Conservation (phyloP, 129 eudicot species). For the Pseudognaphalium luteoalbum region DNA sequence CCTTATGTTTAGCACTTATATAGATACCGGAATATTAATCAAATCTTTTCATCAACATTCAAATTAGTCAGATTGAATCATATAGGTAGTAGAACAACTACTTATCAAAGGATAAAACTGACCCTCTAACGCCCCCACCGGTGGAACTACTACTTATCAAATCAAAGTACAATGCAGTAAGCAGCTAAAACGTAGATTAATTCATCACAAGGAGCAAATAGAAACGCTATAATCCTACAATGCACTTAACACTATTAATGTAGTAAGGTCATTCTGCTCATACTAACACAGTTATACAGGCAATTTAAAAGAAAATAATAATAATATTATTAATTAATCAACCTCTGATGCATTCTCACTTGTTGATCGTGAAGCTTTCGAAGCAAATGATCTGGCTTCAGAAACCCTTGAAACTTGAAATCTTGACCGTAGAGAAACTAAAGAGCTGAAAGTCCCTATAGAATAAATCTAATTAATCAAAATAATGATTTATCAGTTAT, state of each 20-base stretch:
- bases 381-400: conserved; percentile 62
- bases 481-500: background rate
- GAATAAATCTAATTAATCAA: conserved; percentile 11
- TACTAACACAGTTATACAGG: no score
- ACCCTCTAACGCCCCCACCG: no score
- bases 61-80: background rate
- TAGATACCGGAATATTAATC: background rate
- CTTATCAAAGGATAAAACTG: no score
- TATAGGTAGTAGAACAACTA: background rate
- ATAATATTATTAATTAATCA: conserved; percentile 5
- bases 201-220: background rate
- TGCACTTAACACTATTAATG: background rate
- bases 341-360: conserved; percentile 61
- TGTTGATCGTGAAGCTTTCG: conserved; percentile 52
- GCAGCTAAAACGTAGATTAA: background rate
- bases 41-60: background rate
- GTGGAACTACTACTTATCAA: background rate
- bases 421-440: conserved; percentile 37
- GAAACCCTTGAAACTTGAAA: conserved; percentile 30
- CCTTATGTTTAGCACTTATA: background rate
- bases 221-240: background rate
- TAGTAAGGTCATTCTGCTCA: background rate
- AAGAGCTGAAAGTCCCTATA: conserved; percentile 41
- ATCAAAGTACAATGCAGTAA: background rate
- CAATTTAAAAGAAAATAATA: background rate